Percentiles rank a stretch among this genome's conserved stretches.
Evolutionary conservation across 768 basidiomycete genomes (phyloP).

Genomic region (Trametes meyenii): DNA sequence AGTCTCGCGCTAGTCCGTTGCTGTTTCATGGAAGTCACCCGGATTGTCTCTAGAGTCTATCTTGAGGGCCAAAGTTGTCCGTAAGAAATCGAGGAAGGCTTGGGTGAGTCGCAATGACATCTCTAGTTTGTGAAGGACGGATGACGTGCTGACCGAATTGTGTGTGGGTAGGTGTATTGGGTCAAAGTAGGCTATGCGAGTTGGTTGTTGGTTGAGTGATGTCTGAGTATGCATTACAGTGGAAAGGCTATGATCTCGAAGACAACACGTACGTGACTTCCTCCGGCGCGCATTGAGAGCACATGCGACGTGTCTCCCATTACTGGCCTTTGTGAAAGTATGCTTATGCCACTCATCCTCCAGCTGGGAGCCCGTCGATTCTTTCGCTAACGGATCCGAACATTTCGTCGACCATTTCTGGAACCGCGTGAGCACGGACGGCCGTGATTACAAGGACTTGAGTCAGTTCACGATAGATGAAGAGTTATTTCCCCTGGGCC

Average conservation of each 20-base stretch:
- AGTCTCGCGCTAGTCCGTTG: slow-evolving; percentile 30
- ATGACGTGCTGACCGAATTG: neutral
- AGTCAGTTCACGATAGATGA: slow-evolving; percentile 56
- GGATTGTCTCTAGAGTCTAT: slow-evolving; percentile 48
- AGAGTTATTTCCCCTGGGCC: slow-evolving; percentile 55
- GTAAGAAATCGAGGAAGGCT: slow-evolving; percentile 22
- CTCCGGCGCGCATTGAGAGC: neutral
- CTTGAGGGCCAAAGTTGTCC: slow-evolving; percentile 42
- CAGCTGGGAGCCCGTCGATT: slow-evolving; percentile 71
- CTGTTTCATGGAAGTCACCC: neutral
- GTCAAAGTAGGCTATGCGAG: slow-evolving; percentile 24
- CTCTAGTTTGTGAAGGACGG: neutral
- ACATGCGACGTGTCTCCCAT: too few relatives aligned
- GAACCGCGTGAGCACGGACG: slow-evolving; percentile 36
- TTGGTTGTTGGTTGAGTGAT: neutral
- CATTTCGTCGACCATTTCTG: slow-evolving; percentile 48
- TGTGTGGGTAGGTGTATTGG: slow-evolving; percentile 18
- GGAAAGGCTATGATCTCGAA: slow-evolving; percentile 25
- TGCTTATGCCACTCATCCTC: neutral
- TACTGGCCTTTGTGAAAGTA: neutral
- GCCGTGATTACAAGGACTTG: slow-evolving; percentile 53
- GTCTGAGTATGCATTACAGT: slow-evolving; percentile 13
- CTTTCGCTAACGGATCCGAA: slow-evolving; percentile 58
- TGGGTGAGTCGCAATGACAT: slow-evolving; percentile 26
- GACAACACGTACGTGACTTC: slow-evolving; percentile 31